Evolutionary conservation across 495 filamentous ascomycete genomes (phyloP), one percentile per base, ranked within the genome.

Genomic region (Hyaloscypha finlandica): DNA sequence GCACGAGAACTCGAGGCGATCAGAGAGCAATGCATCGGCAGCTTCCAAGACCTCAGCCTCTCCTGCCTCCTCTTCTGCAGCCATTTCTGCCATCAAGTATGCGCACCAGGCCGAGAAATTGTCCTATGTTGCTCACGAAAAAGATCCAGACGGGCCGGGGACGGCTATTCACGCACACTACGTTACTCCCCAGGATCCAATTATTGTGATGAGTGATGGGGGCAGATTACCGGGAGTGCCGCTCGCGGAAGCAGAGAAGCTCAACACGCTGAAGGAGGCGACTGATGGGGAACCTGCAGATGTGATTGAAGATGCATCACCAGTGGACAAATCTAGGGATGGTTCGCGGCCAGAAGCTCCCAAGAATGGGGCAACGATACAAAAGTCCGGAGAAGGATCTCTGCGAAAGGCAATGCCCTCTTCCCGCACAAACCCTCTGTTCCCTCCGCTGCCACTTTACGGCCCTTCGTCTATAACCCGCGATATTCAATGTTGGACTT

Each of bases 371-470:
- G 33, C 35, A 19, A 32, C 59, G 6, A 65, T 65, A 51, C 68
- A 70, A 42, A 69, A 61, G 48, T 63, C 64, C 31, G 66, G 71
- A 2, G 75, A 77, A 19, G 77, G 74, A 8, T 80, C 77, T 12
- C 69, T 84, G 6, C 72, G 71, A 57, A 75, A 67, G 65, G 64
- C 78, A n/a, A 81, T 82, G 72, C 87, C 88, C 0, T 84, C 88
- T 2, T 84, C 86, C 4, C 80, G 85, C 71, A 92, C 89, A 8
- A 89, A 96, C 73, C 93, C 94, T 8, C 77, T 97, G 1, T 98
- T 98, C 71, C 94, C 94, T 12, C 90, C 92, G 9, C 76, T 98
- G 16, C 94, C 94, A 0, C 78, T 92, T 3, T 97, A 97, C 68
- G 91, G 90, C 0, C 89, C 93, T 0, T 88, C 93, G 0, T 87